Percentiles rank a stretch among this genome's conserved stretches.
Conservation (phyloP, 257 asterid species). For the Solanum habrochaites region DNA sequence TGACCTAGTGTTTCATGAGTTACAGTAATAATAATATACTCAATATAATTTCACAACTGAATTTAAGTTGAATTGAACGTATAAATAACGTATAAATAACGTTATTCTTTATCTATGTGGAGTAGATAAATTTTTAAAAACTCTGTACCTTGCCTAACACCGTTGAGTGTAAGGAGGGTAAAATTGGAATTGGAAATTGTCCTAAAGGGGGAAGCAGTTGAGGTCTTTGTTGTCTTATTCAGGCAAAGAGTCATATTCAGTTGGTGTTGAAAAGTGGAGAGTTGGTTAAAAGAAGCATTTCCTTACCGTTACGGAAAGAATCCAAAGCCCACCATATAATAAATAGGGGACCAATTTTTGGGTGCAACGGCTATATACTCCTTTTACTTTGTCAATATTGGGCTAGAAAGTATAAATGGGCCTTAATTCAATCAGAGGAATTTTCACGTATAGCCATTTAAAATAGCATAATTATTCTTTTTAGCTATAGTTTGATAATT, state of each 20-base stretch:
- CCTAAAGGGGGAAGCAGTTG: not conserved
- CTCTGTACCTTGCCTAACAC: no score
- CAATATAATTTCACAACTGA: no score
- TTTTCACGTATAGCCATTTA: no score
- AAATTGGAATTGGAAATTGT: not conserved
- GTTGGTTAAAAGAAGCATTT: slow-evolving; percentile 12
- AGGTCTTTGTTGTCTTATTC: not conserved
- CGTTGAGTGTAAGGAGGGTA: not conserved
- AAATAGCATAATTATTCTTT: no score
- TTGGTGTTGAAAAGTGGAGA: slow-evolving; percentile 7
- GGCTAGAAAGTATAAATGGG: not conserved
- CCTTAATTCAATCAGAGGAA: not conserved
- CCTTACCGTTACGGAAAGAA: slow-evolving; percentile 55
- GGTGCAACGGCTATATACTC: slow-evolving; percentile 30
- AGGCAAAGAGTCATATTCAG: slow-evolving; percentile 8
- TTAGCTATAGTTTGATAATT: no score
- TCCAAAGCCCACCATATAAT: slow-evolving; percentile 30
- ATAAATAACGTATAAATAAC: no score
- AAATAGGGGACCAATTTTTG: not conserved
- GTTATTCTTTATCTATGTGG: rapidly evolving
- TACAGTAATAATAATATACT: no score
- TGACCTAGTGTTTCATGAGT: no score
- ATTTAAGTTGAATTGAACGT: no score
- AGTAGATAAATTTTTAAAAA: no score
- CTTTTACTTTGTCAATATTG: slow-evolving; percentile 5